Base-by-base conservation (phyloP, 1,284 basidiomycete genomes). In the Tremellales sp. region DNA sequence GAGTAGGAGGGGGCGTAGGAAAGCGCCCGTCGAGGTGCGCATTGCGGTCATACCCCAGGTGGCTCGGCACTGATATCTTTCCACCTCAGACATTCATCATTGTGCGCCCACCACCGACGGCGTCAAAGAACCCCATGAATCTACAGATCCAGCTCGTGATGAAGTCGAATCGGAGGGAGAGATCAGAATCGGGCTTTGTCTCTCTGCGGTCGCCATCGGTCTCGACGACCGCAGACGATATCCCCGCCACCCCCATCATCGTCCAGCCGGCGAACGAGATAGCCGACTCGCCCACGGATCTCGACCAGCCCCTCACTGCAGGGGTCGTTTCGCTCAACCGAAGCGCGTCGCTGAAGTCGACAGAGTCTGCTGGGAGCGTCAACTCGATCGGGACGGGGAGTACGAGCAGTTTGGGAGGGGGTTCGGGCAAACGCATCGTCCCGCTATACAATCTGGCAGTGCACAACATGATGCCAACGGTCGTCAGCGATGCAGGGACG, bases 401-500 rank as follows among this genome's bases (percentile, higher is more conserved):
- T 21, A 32, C 45, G 9, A 47, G 41, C 8, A 54, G 43, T 19
- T 53, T 51, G 13, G 39, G 35, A 0, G 43, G 29, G 7, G 21
- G 48, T 13, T 9, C 40, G 8, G 62, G 59, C 13, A 68, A 65
- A 45, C 83, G 84, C 58, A 92, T 97, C 57, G 85, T 92, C 40
- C 93, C 94, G 0, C 78, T 97, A 13, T 97, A 95, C 75, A 97
- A 94, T 63, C 79, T 97, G 27, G 84, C 87, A 45, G 64, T 71
- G 2, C 93, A 98, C 73, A 89, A 88, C 56, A 88, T 97, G 48
- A 80, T 94, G 76, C 93, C 93, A 53, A 84, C 85, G 25, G 84
- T 95, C 47, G 82, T 89, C 26, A 68, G 68, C 5, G 68, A 71
- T 46, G 70, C 72, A 28, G 92, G 91, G 3, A 98, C 94, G 0